Conservation (phyloP, 2,329 filamentous ascomycete species). For the Neocucurbitaria cava region DNA sequence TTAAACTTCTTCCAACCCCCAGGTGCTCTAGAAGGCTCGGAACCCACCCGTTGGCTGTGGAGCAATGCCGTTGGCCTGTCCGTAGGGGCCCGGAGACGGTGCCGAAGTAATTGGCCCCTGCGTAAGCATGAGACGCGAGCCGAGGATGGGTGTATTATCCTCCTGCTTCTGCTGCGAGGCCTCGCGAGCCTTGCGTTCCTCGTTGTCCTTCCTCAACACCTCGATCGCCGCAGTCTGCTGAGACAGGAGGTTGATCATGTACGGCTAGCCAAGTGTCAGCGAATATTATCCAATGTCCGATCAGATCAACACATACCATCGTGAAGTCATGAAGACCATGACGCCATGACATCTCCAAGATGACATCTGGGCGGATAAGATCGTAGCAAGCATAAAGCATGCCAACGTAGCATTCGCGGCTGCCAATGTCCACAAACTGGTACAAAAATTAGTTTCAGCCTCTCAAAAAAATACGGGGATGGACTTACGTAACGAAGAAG, state of each 20-base stretch:
- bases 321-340: constrained; percentile 94
- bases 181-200: constrained; percentile 80
- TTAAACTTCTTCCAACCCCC: background rate
- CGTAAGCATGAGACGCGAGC: constrained; percentile 92
- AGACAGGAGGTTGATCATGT: constrained; percentile 97
- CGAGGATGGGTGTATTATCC: constrained; percentile 91
- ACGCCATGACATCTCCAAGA: constrained; percentile 97
- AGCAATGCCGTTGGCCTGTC: constrained; percentile 85
- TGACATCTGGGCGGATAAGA: constrained; percentile 87
- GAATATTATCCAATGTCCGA: background rate
- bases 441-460: constrained; percentile 43
- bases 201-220: constrained; percentile 90
- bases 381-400: constrained; percentile 99
- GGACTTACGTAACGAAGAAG: constrained; percentile 91
- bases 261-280: constrained; percentile 61
- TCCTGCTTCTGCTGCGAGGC: constrained; percentile 85
- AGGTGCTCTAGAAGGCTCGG: constrained; percentile 41
- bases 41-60: constrained; percentile 77
- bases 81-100: constrained; percentile 71
- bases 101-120: constrained; percentile 73
- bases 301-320: constrained; percentile 63
- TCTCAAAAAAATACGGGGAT: background rate
- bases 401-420: constrained; percentile 98
- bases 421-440: constrained; percentile 98
- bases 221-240: constrained; percentile 90